Base-by-base conservation (phyloP, 306 rosid genomes). In the Lathyrus aphaca region DNA sequence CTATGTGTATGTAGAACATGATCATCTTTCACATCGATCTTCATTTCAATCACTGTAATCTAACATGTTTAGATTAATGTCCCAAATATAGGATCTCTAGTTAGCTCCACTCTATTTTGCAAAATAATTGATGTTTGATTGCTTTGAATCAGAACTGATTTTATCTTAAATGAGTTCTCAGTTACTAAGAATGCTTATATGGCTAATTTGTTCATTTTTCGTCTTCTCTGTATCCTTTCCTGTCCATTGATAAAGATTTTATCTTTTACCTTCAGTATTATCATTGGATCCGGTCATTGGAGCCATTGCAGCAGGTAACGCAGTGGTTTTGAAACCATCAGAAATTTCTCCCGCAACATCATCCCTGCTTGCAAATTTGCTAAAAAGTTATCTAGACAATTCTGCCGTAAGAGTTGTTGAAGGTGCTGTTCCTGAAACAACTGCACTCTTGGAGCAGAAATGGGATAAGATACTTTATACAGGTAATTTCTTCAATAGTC, bases 401-500 rank as follows among this genome's bases (percentile, higher is more conserved):
- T 85, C 92, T 66, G 83, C 86, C 14, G 59, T 86, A 27, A 84
- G 86, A 86, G 96, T 91, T 30, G 81, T 91, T 55, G 96, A 91
- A 73, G 97, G 97, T 7, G 91, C 92, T 23, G 39, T 86, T 50
- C 82, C 87, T 38, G 96, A 91, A 91, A 88, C 97, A 25, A 86
- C 89, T 65, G 89, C 89, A 32, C 69, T 91, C 51, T 69, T 91
- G 70, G 89, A 88, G 45, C 96, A 88, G 74, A 91, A 86, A 60
- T 88, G 97, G 97, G 92, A 91, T 69, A 91, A 86, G 82, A 91
- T 91, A 80, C 85, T 91, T 66, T 91, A 86, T 65, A 91, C 96
- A 69, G 93, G 97, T 88, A 39, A 14, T 29, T 55, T 76, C 21
- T 45, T 19, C 66, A 54, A 50, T 21, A 53, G 38, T 19, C 66